phyloP scores from a whole-genome alignment of 257 asterid genomes.

The Leonotis leonurus region DNA sequence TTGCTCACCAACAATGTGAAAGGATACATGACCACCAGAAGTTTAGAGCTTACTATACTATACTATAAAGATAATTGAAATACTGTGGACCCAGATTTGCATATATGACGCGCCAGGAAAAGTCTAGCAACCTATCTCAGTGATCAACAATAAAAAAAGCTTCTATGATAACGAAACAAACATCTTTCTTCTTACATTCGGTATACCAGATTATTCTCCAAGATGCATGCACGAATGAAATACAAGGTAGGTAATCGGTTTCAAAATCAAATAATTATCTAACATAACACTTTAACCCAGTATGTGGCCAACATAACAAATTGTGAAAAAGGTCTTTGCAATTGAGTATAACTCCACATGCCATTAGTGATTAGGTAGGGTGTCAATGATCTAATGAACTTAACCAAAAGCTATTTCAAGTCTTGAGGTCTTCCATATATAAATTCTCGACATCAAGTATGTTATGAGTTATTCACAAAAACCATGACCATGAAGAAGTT shows the following conservation, averaged over 20 bases:
- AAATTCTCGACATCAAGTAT: not conserved
- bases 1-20: not conserved
- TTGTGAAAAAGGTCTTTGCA: not conserved
- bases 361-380: not conserved
- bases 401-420: not conserved
- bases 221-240: not conserved
- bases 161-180: no score
- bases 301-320: not conserved
- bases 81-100: not conserved
- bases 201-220: no score
- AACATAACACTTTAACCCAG: no score
- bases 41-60: not conserved
- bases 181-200: no score
- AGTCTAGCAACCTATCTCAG: no score
- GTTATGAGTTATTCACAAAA: not conserved
- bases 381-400: not conserved
- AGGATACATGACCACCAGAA: not conserved
- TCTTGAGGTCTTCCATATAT: not conserved
- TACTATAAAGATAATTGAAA: not conserved
- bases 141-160: no score
- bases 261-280: no score
- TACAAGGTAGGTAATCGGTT: not conserved
- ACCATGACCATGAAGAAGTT: not conserved
- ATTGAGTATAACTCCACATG: not conserved
- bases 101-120: no score